A percentile compares a stretch with the other conserved stretches of the same genome.
Evolutionary conservation across 257 asterid species (phyloP).

Genomic region (Anisodus tanguticus): DNA sequence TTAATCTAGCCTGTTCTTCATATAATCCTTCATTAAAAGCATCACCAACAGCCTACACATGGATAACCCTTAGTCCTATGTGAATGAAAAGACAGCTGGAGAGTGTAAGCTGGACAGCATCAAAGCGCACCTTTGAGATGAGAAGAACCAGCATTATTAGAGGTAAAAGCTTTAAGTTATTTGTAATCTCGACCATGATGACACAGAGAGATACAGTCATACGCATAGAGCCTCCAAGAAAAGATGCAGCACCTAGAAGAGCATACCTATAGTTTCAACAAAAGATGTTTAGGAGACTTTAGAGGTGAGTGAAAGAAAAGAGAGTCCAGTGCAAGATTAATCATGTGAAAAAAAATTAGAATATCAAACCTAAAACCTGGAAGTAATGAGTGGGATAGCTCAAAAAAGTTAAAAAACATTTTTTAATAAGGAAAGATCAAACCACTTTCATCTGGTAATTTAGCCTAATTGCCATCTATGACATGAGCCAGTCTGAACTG

Average conservation of each 20-base stretch:
- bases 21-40: slow-evolving; percentile 97
- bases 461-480: not conserved
- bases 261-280: slow-evolving; percentile 75
- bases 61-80: slow-evolving; percentile 20
- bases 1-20: slow-evolving; percentile 94
- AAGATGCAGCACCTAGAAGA: slow-evolving; percentile 94
- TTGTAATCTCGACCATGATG: slow-evolving; percentile 94
- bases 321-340: not conserved
- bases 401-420: not conserved
- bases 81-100: not conserved
- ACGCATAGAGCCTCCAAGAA: slow-evolving; percentile 99
- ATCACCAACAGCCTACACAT: slow-evolving; percentile 94
- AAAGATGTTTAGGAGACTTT: not conserved
- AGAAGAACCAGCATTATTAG: slow-evolving; percentile 99
- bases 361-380: not conserved
- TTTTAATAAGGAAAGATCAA: not conserved
- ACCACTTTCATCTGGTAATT: slow-evolving; percentile 2
- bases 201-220: slow-evolving; percentile 99
- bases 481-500: not conserved
- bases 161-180: slow-evolving; percentile 89
- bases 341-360: not conserved
- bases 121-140: slow-evolving; percentile 73
- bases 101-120: not conserved
- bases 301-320: not conserved
- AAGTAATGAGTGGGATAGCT: not conserved